Evolutionary conservation across 2,329 filamentous ascomycete species (phyloP), one percentile per base, ranked within the genome.

Genomic region (Cladophialophora bantiana): DNA sequence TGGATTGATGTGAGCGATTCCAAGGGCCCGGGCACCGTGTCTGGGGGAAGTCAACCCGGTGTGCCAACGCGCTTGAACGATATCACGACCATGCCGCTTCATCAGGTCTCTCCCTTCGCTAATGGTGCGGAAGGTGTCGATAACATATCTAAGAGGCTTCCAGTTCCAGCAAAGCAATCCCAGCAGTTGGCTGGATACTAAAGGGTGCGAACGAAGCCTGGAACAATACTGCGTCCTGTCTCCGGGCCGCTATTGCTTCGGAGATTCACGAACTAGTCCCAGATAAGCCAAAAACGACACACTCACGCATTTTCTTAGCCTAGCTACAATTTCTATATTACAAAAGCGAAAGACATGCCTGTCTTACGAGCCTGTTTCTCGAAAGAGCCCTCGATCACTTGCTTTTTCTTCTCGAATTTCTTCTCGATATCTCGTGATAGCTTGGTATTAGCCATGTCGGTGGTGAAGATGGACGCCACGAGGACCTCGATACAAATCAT

Each of bases 241-340:
- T n/a, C 42, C 35, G 1, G 15, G 26, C 57, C 42, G 57, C 26
- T 13, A 20, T 52, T 60, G 57, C 57, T 36, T 60, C 57, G 57
- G 57, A 60, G 40, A 60, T 60, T 60, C 57, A 60, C 57, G 57
- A 60, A 32, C 57, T 60, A 60, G 52, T 20, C 57, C 57, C 40
- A 60, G 57, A 60, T 60, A 60, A 60, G 57, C 57, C 42, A 60
- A 40, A 36, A 60, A 36, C 57, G n/a, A 60, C 42, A 48, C 40
- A 20, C 12, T 52, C 45, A 7, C 31, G 31, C 31, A 36, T 55
- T 34, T 55, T 36, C 32, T 55, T 20, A 7, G 32, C 53, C 12
- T 6, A 55, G 53, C 12, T 55, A 36, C 53, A 35, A 35, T 4
- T 10, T 55, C 53, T 55, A 36, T 55, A 55, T 55, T 55, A 50